Evolutionary conservation across 768 basidiomycete genomes (phyloP).

Genomic region (Boletus tomentosulus): DNA sequence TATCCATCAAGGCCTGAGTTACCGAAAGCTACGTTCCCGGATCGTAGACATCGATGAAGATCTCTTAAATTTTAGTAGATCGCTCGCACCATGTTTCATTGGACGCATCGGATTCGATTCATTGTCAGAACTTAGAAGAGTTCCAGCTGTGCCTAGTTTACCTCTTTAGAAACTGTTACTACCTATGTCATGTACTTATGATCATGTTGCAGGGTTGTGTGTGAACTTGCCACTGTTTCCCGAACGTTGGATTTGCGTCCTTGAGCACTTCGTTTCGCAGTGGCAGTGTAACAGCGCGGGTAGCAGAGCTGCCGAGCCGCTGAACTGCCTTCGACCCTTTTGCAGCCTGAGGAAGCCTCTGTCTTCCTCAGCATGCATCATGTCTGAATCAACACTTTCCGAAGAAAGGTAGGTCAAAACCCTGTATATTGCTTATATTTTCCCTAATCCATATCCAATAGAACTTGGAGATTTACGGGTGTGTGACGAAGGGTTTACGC

Average conservation of each 20-base stretch:
- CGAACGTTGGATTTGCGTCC: too few relatives aligned
- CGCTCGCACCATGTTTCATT: slow-evolving; percentile 12
- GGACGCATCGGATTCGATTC: slow-evolving; percentile 16
- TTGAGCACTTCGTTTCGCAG: neutral
- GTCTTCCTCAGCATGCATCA: neutral
- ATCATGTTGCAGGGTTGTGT: too few relatives aligned
- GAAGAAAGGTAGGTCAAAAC: neutral
- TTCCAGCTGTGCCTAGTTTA: neutral
- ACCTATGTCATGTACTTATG: neutral
- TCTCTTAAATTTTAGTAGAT: neutral
- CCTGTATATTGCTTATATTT: neutral
- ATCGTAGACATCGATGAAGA: slow-evolving; percentile 14
- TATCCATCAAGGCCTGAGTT: slow-evolving; percentile 1
- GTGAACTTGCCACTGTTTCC: too few relatives aligned
- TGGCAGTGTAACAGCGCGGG: neutral
- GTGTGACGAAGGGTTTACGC: neutral
- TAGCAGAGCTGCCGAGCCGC: too few relatives aligned
- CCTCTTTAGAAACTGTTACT: neutral
- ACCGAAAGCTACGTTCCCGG: slow-evolving; percentile 27
- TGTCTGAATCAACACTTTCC: neutral
- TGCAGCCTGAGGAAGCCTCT: neutral
- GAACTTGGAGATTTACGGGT: slow-evolving; percentile 14
- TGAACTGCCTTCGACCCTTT: neutral
- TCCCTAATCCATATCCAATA: neutral
- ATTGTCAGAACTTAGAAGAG: neutral